A percentile compares a stretch with the other conserved stretches of the same genome.
These are phyloP conservation scores for Collybia sordida DNA, from an alignment of 768 basidiomycete genomes.

Conservation along the genomic window DNA sequence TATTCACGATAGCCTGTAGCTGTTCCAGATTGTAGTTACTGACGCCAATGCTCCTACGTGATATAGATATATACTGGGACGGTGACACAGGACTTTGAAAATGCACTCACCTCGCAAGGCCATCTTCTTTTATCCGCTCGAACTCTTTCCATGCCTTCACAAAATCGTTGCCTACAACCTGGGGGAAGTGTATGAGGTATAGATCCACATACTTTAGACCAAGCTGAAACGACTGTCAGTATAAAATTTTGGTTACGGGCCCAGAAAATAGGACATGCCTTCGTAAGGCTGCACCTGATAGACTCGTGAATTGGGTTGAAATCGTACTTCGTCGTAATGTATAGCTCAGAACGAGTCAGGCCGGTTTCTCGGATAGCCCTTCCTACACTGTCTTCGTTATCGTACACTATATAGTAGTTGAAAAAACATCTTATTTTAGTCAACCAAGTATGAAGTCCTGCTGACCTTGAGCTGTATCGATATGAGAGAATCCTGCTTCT, in stretches of 20 bases:
- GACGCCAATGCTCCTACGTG: conserved; percentile 41
- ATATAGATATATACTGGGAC: background rate
- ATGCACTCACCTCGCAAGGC: conserved; percentile 36
- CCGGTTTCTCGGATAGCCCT: conserved; percentile 44
- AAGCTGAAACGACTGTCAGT: conserved; percentile 40
- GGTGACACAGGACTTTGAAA: conserved; percentile 2
- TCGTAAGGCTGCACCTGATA: conserved; percentile 45
- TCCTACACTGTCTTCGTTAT: conserved; percentile 35
- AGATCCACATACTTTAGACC: conserved; percentile 62
- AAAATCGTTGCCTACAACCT: conserved; percentile 26
- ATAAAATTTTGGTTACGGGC: background rate
- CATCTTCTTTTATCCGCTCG: conserved; percentile 50
- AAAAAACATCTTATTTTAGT: conserved; percentile 26
- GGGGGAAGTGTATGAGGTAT: conserved; percentile 65
- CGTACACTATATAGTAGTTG: conserved; percentile 43
- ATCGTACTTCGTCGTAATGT: conserved; percentile 56
- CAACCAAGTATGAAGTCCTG: conserved; percentile 5
- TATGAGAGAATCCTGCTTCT: conserved; percentile 15
- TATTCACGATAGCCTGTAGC: conserved; percentile 49
- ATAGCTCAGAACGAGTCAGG: conserved; percentile 42
- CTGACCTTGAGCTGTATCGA: conserved; percentile 24
- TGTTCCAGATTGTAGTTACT: conserved; percentile 60
- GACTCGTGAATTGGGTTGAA: conserved; percentile 37
- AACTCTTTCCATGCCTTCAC: conserved; percentile 52
- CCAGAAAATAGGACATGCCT: conserved; percentile 32